Percentiles rank a stretch among this genome's conserved stretches.
These are phyloP conservation scores for Pyrenochaeta sp. DNA, from an alignment of 2,329 filamentous ascomycete species.

Conservation along the genomic window DNA sequence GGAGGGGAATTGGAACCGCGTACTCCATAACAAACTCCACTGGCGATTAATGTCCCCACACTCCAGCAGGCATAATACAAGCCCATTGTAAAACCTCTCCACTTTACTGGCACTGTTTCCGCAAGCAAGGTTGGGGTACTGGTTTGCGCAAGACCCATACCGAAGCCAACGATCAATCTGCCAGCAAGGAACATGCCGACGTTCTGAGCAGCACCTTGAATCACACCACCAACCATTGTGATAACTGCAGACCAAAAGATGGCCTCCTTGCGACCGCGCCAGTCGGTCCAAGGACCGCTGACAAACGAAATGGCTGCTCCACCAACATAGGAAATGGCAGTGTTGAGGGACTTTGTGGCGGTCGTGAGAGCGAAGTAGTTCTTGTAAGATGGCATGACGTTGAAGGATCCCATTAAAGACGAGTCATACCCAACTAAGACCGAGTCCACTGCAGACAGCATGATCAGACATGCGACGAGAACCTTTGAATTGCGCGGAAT, in stretches of 20 bases:
- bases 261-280: conserved; percentile 47
- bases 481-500: conserved; percentile 22
- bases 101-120: conserved; percentile 67
- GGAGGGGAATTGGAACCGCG: background rate
- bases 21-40: conserved; percentile 56
- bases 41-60: conserved; percentile 60
- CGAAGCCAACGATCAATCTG: conserved; percentile 67
- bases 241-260: conserved; percentile 62
- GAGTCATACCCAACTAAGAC: conserved; percentile 51
- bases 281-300: conserved; percentile 51
- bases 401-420: conserved; percentile 56
- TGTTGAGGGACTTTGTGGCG: conserved; percentile 53
- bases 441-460: conserved; percentile 19
- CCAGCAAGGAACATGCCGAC: conserved; percentile 63
- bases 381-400: conserved; percentile 52
- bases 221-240: conserved; percentile 58
- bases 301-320: conserved; percentile 48
- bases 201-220: conserved; percentile 56
- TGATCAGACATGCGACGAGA: conserved; percentile 22
- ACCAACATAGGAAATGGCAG: conserved; percentile 54
- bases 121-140: conserved; percentile 67
- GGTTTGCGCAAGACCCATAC: conserved; percentile 63
- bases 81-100: conserved; percentile 65
- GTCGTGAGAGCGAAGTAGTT: conserved; percentile 51
- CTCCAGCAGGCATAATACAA: conserved; percentile 59